Base-by-base conservation (phyloP, 345 rosid genomes). In the Dovyalis caffra region DNA sequence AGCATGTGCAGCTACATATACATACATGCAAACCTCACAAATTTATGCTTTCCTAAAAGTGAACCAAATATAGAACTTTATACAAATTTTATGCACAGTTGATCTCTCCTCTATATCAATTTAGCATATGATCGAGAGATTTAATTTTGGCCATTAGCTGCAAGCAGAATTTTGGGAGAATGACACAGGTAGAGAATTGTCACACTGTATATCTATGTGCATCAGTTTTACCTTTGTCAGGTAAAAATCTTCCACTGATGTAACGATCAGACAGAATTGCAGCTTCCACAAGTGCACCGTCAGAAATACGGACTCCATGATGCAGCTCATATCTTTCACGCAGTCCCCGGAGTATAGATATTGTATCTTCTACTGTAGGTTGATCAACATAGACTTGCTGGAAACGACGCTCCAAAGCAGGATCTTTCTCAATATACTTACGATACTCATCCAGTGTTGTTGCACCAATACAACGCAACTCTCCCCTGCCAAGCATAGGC, bases 401-500 rank as follows among this genome's bases (percentile, higher is more conserved):
- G 84, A 96, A 96, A 74, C 98, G 89, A 81, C 99, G 99, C 81
- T 96, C 99, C 85, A 96, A 79, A 53, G 99, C 99, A 45, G 98
- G 98, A 85, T 96, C 99, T 80, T 96, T 93, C 88, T 96, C 98
- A 20, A 96, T 96, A 82, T 93, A 96, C 83, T 96, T 96, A 7
- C 95, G 93, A 75, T 90, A 93, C 77, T 96, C 99, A 74, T 96
- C 98, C 74, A 96, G 85, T 8, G 99, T 96, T 28, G 99, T 93
- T 61, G 99, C 99, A 64, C 98, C 98, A 56, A 96, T 96, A 64
- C 99, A 96, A 25, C 97, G 90, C 78, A 96, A 74, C 81, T 96
- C 99, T 37, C 99, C 99, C 14, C 99, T 85, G 78, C 99, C 98
- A 78, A 96, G 94, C 99, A 96, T 96, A 9, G 99, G 99, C 79